Percentiles rank a stretch among this genome's conserved stretches.
Evolutionary conservation across 2,329 filamentous ascomycete species (phyloP).

Genomic region (Penicillium glabrum): DNA sequence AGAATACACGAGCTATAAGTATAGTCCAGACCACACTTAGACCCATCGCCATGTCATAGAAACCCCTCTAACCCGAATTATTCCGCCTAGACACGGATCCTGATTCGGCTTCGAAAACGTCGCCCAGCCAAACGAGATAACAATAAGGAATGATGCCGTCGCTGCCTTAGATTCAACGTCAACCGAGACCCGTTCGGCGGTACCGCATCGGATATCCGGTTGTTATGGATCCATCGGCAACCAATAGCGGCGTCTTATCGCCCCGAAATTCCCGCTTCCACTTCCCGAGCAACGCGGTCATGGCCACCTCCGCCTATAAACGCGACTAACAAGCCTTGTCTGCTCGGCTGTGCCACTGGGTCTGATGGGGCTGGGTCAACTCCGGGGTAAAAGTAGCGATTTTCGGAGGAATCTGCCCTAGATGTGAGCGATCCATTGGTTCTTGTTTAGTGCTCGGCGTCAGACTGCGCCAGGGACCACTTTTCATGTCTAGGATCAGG

Average conservation of each 20-base stretch:
- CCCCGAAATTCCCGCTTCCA: conserved; percentile 20
- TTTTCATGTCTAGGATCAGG: conserved; percentile 1
- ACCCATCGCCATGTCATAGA: not conserved
- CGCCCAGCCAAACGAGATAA: not conserved
- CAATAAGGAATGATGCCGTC: not conserved
- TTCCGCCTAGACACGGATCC: not conserved
- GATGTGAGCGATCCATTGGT: conserved; percentile 6
- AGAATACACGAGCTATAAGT: not conserved
- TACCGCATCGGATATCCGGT: conserved; percentile 18
- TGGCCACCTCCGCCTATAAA: conserved; percentile 1
- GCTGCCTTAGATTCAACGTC: not conserved
- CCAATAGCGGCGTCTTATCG: conserved; percentile 13
- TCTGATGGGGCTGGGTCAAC: conserved; percentile 9
- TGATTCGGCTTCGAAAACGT: conserved; percentile 1
- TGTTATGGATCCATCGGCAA: not conserved
- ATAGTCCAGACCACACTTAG: not conserved
- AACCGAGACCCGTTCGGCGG: conserved; percentile 4
- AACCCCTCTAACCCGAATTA: not conserved
- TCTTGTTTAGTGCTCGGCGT: not conserved
- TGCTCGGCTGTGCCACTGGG: not conserved
- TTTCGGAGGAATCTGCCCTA: conserved; percentile 15
- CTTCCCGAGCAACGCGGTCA: conserved; percentile 11
- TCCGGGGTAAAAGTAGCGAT: conserved; percentile 24
- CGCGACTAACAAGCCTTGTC: conserved; percentile 7
- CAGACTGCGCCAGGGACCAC: not conserved